Evolutionary conservation across 192 early-diverging fungal genomes (phyloP), one percentile per base, ranked within the genome.

Genomic region (Rhizoclosmatium globosum): DNA sequence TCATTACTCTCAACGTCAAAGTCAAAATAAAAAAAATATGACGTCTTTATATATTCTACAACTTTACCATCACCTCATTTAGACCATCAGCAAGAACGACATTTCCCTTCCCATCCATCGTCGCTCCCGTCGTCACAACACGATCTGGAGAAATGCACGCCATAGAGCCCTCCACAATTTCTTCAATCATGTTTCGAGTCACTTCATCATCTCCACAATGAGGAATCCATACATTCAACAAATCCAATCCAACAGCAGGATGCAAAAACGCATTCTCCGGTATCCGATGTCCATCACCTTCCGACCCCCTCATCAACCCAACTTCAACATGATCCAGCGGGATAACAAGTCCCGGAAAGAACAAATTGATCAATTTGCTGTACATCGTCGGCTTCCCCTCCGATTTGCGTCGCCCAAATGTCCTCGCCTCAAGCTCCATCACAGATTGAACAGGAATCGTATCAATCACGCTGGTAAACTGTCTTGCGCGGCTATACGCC

Each of bases 391-490:
- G 13, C 9, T n/a, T 21, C 17, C 9, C 46, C 45, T 68, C 43
- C 19, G 21, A n/a, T 38, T 21, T 17, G 19, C n/a, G 67, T 11
- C 9, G 67, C 67, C 50, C 50, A 53, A 62, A 4, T 19, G 38
- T 9, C 21, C 11, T 7, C 7, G 59, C 82, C 39, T 84, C 83
- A 65, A 68, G 58, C 4, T 82, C 69, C n/a, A 85, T 48, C 0
- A 80, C 56, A 13, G 80, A 80, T 62, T 81, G 74, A 9, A 81
- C 78, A 0, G 85, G 81, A 53, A 84, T 77, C 23, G 78, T 71
- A 3, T 65, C 47, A 60, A 92, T 76, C 0, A 92, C 86, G 65
- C 83, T 74, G 42, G 87, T 92, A 46, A 90, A 90, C 45, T 91
- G 81, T 46, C 86, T 79, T 61, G 91, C 84, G 42, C 91, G 89